Evolutionary conservation across 2,329 filamentous ascomycete genomes (phyloP), one percentile per base, ranked within the genome.

Genomic region (Tolypocladium tundrense): DNA sequence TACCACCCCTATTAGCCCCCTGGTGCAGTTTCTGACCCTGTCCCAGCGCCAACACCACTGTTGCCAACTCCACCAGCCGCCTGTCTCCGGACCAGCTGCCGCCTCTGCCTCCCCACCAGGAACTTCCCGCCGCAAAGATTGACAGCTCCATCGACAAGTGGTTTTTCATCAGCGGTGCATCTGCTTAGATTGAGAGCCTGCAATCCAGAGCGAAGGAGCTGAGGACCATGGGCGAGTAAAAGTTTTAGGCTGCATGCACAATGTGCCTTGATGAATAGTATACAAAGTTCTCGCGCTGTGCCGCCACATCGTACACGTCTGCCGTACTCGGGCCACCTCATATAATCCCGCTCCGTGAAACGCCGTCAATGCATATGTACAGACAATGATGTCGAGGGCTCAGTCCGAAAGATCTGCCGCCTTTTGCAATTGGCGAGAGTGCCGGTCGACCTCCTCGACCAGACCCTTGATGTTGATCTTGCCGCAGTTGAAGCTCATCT

Each of bases 121-220:
- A 95, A 70, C 80, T 95, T 59, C 74, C 83, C 58, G 86, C 94
- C 60, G 93, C 88, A 65, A 92, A 93, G 71, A 96, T 99, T 68
- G 94, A 99, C 73, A 84, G 86, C 73, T 95, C 88, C 77, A 96
- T 97, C 72, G 94, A 99, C 86, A 99, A 99, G 87, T 99, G 94
- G 94, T 99, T 99, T 88, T 99, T 97, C 86, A 99, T 99, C 78
- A 96, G 91, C 75, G 94, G 94, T 77, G 94, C 94, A 72, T 90
- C 91, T 68, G 82, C 88, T 68, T 93, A 89, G 79, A 68, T 59
- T 35, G 37, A 21, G 39, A 2, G 19, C 57, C 33, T 24, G 35
- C 31, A 19, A 31, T 27, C 24, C 53, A 40, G 13, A 51, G 21
- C 40, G 27, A 51, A 24, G 45, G 3, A 31, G 53, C 53, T 10